Base-by-base conservation (phyloP, 495 filamentous ascomycete species). In the Aspergillus bridgeri region DNA sequence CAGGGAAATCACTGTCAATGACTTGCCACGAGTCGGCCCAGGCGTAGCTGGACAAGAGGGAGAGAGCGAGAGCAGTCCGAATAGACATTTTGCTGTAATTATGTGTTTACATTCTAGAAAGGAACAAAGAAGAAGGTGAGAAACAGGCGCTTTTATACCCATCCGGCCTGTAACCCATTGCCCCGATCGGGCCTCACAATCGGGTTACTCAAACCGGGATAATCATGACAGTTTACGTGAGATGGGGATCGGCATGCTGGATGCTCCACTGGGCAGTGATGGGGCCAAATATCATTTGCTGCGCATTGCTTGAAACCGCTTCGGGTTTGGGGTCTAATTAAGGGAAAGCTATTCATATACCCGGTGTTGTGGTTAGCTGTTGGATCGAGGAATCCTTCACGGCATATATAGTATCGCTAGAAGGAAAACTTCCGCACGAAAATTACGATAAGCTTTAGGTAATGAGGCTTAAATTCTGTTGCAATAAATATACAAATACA, bases 1-100 rank as follows among this genome's bases (percentile, higher is more conserved):
- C 74, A 6, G 74, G 66, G 48, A 77, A 77, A 47, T 75, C 55
- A 8, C 56, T 62, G 33, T 73, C 46, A 5, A 75, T 33, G 17
- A 33, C 50, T 42, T 52, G 27, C 50, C 50, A 52, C 8, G 50
- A 29, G 24, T 33, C 33, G n/a, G 27, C 50, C 18, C 20, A 29
- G 38, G 50, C 21, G 18, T n/a, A 18, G 17, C 25, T 29, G 25
- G 20, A n/a, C 5, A 29, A 9, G 7, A 51, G 49, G 24, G 50
- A 52, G 29, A 42, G 19, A 6, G 25, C 33, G 17, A 52, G 50
- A 22, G 29, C 27, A 27, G 22, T 8, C 29, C 33, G 33, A 13
- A 38, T 38, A 38, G 33, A 13, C 33, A 38, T 38, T 38, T 38
- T 38, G 27, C 9, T 38, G 33, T 15, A 15, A 1, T 38, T 8